Evolutionary conservation across 352 stramenopile genomes (phyloP).

Genomic region (Phytophthora pini): DNA sequence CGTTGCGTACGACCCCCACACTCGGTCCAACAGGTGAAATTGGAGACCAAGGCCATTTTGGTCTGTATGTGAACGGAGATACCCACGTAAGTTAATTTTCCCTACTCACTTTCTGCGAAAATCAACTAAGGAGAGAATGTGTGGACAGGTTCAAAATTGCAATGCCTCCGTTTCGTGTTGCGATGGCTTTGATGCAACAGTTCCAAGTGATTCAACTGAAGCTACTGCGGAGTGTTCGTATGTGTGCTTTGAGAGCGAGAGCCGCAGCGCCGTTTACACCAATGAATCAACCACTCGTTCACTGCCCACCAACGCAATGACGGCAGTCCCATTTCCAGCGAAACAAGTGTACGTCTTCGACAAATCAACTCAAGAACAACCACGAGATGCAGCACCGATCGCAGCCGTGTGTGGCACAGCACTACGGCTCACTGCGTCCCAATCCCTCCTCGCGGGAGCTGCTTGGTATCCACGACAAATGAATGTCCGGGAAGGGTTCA

Average conservation of each 20-base stretch:
- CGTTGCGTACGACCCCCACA: conserved; percentile 51
- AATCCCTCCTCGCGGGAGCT: conserved; percentile 76
- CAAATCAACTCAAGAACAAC: conserved; percentile 5
- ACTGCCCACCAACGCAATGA: conserved; percentile 50
- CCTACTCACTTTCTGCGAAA: background rate
- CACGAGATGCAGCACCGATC: conserved; percentile 40
- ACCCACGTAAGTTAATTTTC: conserved; percentile 54
- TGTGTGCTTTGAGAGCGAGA: conserved; percentile 57
- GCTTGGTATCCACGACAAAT: conserved; percentile 92
- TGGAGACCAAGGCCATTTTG: conserved; percentile 91
- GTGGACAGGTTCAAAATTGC: conserved; percentile 86
- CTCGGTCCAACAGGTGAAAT: conserved; percentile 85
- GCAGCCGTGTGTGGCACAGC: conserved; percentile 62
- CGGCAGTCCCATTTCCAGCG: conserved; percentile 46
- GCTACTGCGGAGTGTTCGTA: conserved; percentile 39
- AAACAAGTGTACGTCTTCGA: conserved; percentile 49
- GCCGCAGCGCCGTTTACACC: conserved; percentile 37
- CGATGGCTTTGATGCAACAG: conserved; percentile 53
- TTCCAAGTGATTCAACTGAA: conserved; percentile 10
- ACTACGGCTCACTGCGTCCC: conserved; percentile 83
- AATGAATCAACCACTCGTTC: conserved; percentile 48
- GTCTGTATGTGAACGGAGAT: conserved; percentile 89
- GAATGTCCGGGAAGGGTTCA: conserved; percentile 92
- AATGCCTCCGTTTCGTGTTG: conserved; percentile 91
- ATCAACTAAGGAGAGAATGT: conserved; percentile 1